Conservation (phyloP, 805 yeast genomes). For the Saccharomycopsis olivae region DNA sequence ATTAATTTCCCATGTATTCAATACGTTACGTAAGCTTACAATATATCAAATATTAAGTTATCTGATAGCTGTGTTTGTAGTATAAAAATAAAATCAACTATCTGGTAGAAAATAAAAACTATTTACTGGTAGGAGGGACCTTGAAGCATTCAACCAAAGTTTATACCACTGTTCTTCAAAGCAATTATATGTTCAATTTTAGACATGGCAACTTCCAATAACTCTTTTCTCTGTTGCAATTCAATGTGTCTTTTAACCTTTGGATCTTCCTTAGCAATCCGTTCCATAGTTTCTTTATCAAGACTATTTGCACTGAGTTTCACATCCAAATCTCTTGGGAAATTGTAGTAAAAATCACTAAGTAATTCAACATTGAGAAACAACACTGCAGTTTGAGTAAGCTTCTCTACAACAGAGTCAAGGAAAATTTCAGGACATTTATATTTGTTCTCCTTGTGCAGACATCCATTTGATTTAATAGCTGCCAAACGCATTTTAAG, state of each 20-base stretch:
- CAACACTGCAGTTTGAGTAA: conserved; percentile 86
- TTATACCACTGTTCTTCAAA: conserved; percentile 5
- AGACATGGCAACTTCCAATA: conserved; percentile 70
- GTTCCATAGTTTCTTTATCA: conserved; percentile 68
- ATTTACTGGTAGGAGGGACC: no score
- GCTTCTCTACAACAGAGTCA: conserved; percentile 84
- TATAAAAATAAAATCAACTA: no score
- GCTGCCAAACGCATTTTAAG: conserved; percentile 68
- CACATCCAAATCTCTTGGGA: conserved; percentile 86
- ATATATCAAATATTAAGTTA: no score
- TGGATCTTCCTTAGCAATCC: conserved; percentile 91
- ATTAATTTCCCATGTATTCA: no score
- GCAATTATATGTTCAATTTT: conserved; percentile 50
- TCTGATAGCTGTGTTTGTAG: no score
- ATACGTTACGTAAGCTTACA: not conserved
- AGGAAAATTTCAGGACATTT: conserved; percentile 92
- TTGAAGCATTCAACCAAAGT: no score
- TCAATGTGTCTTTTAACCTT: conserved; percentile 84
- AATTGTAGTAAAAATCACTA: conserved; percentile 91
- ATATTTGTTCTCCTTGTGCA: conserved; percentile 67
- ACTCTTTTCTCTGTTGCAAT: conserved; percentile 84
- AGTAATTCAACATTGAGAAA: conserved; percentile 88
- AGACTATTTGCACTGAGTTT: conserved; percentile 49
- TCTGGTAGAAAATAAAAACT: no score
- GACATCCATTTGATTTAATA: conserved; percentile 66